Evolutionary conservation across 164 flowering plant species (phyloP), one percentile per base, ranked within the genome.

Genomic region (Berberis thunbergii): DNA sequence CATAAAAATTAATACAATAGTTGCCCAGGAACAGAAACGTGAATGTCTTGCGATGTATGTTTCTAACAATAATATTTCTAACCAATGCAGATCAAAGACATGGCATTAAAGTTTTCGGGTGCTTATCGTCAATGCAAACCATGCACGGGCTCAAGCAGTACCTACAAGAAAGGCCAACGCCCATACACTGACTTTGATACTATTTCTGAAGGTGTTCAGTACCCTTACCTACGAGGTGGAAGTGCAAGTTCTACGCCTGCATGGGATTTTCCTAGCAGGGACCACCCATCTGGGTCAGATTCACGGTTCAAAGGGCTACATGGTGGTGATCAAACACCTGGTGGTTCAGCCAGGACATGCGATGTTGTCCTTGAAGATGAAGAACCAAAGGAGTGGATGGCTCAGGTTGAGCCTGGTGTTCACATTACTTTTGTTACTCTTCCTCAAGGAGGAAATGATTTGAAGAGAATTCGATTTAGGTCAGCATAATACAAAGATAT

Each of bases 361-460:
- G 88, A 86, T 60, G 77, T 85, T 41, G 85, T 87, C 6, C 64
- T 85, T 2, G 83, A 80, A 54, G 90, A 89, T 41, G 94, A 86
- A 41, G 91, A 82, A 71, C 81, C 97, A n/a, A 95, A 82, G 74
- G 99, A 91, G 63, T 95, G 97, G 99, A 85, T 86, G 86, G 99
- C 99, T 3, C 97, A 89, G 74, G 99, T 94, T 6, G 99, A 94
- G 73, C 99, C 99, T 1, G 99, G 99, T 4, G 97, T 95, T 13
- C 97, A 91, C 69, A 95, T 95, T 45, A 95, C 99, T 9, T 91
- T 95, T 59, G 84, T 82, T n/a, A 83, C 99, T 49, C 94, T 95
- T 50, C 96, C 99, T 45, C 74, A 77, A 65, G 96, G 97, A 1
- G 97, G 99, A 49, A 95, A 95, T 73, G 97, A 95, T 65, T 85